A percentile compares a stretch with the other conserved stretches of the same genome.
Conservation (phyloP, 768 basidiomycete species). For the Sistotremastrum niveocremeum region DNA sequence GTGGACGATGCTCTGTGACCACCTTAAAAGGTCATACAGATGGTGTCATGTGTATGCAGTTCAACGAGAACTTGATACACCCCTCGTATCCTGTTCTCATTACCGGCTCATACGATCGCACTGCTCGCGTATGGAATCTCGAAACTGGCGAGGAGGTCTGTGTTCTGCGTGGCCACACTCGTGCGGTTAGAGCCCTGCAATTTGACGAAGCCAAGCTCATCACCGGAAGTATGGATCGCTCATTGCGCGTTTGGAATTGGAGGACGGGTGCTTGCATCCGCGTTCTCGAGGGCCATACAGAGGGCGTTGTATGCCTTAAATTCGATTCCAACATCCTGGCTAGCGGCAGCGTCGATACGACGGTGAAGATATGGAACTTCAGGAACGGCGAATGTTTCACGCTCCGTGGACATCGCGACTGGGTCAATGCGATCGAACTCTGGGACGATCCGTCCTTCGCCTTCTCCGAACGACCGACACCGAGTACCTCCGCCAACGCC, state of each 20-base stretch:
- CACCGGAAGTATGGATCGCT: constrained; percentile 93
- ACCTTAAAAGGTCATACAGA: constrained; percentile 89
- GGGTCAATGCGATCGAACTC: constrained; percentile 90
- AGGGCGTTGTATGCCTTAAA: constrained; percentile 81
- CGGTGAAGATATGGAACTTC: constrained; percentile 91
- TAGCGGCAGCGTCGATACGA: constrained; percentile 87
- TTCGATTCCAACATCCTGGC: constrained; percentile 89
- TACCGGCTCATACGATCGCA: constrained; percentile 95
- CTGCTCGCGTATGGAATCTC: constrained; percentile 90
- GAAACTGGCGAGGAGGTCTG: constrained; percentile 79
- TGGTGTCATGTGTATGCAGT: constrained; percentile 95
- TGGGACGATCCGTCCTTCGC: constrained; percentile 51
- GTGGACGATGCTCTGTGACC: constrained; percentile 75
- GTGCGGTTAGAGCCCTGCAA: constrained; percentile 85
- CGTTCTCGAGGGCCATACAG: constrained; percentile 80
- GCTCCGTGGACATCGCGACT: constrained; percentile 82
- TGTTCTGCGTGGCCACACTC: constrained; percentile 78
- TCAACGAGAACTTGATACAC: constrained; percentile 70
- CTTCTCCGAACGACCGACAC: constrained; percentile 9
- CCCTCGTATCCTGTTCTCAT: constrained; percentile 88
- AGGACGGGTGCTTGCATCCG: constrained; percentile 76
- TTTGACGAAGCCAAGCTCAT: constrained; percentile 94
- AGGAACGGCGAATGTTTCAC: constrained; percentile 86
- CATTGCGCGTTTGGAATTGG: constrained; percentile 96
- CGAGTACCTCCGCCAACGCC: constrained; percentile 13